phyloP scores from a whole-genome alignment of 2,329 filamentous ascomycete species.

The Cladosporium sphaerospermum region DNA sequence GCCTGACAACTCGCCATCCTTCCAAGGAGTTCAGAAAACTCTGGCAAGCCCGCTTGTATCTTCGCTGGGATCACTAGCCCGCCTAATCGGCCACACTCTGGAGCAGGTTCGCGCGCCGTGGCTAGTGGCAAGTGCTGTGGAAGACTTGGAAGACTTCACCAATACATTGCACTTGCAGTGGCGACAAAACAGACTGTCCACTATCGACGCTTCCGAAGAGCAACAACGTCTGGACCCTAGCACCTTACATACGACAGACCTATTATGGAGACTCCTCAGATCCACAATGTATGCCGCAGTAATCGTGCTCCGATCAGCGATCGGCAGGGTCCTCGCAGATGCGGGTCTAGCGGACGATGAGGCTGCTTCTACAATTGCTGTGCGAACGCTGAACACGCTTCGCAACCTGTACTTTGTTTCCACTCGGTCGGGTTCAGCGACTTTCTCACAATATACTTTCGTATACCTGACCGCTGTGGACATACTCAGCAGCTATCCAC shows the following conservation, averaged over 20 bases:
- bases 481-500: conserved; percentile 65
- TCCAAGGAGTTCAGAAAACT: conserved; percentile 52
- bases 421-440: conserved; percentile 62
- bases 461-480: conserved; percentile 78
- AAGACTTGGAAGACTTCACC: conserved; percentile 62
- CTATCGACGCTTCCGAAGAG: conserved; percentile 65
- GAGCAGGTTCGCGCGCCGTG: conserved; percentile 49
- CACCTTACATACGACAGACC: conserved; percentile 56
- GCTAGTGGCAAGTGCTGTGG: conserved; percentile 49
- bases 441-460: conserved; percentile 80
- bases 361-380: conserved; percentile 60
- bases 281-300: conserved; percentile 70
- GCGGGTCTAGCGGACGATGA: conserved; percentile 46
- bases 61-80: conserved; percentile 62
- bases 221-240: conserved; percentile 56
- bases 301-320: conserved; percentile 66
- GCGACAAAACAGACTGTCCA: conserved; percentile 67
- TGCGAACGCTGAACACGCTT: conserved; percentile 65
- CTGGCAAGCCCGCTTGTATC: conserved; percentile 56
- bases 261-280: conserved; percentile 70
- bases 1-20: conserved; percentile 54
- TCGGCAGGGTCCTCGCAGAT: conserved; percentile 60
- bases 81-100: conserved; percentile 58
- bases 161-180: conserved; percentile 63
- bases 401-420: conserved; percentile 79